phyloP scores from a whole-genome alignment of 208 protist species.

The Hexamita inflata region DNA sequence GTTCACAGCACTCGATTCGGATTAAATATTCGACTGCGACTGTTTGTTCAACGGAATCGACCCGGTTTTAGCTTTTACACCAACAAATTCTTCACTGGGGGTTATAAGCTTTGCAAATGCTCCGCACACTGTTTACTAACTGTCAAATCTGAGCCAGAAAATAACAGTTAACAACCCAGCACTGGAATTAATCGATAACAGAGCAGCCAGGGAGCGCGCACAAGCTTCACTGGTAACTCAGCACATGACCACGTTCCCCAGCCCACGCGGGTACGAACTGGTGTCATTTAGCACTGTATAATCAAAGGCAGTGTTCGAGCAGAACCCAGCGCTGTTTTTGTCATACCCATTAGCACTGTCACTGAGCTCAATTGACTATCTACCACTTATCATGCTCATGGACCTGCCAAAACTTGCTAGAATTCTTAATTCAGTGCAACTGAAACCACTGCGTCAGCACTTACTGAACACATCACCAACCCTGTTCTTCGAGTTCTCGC shows the following conservation, averaged over 20 bases:
- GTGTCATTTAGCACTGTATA: not conserved
- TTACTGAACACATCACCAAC: not conserved
- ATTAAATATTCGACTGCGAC: not conserved
- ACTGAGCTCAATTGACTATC: not conserved
- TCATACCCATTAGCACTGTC: not conserved
- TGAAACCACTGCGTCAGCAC: not conserved
- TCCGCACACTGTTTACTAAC: not conserved
- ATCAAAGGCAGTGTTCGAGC: not conserved
- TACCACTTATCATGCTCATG: not conserved
- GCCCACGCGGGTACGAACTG: not conserved
- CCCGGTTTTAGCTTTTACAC: not conserved
- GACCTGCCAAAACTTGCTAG: not conserved
- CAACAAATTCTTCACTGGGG: not conserved
- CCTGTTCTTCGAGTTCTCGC: not conserved
- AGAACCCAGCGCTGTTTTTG: slow-evolving; percentile 8
- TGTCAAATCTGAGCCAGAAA: not conserved
- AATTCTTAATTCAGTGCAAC: not conserved
- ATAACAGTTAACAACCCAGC: not conserved
- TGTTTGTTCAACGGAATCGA: slow-evolving; percentile 16
- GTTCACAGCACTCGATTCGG: not conserved
- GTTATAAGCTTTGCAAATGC: too few species aligned
- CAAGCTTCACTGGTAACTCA: not conserved
- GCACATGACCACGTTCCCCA: not conserved
- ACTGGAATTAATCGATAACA: not conserved
- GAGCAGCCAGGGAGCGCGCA: too few species aligned